Base-by-base conservation (phyloP, 2,329 filamentous ascomycete genomes). In the Claviceps capensis region DNA sequence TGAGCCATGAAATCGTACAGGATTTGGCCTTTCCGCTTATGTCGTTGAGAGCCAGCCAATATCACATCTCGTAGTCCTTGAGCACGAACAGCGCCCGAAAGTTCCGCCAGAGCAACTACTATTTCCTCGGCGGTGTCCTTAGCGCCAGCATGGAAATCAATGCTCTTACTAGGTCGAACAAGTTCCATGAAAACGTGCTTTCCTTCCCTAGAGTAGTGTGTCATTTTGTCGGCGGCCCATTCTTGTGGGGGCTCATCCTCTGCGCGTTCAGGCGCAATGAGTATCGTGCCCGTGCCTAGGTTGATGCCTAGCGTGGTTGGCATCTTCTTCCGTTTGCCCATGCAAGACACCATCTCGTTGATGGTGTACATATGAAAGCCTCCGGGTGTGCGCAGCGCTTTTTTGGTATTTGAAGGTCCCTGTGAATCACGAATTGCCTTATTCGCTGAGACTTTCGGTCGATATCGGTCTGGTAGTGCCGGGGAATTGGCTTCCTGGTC, bases 261-360 rank as follows among this genome's bases (percentile, higher is more conserved):
- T 48, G 82, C 76, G 64, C 86, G 88, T 64, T 94, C 91, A 0
- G 91, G 90, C 0, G 89, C 86, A 60, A 98, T 88, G 68, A 95
- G 82, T 59, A 98, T 94, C 36, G 85, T 80, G 41, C 90, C 90
- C 16, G 88, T 94, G 47, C 85, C 83, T 52, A 93, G 75, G 64
- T 97, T 96, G 62, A 97, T 85, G n/a, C 91, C 91, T 40, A 97
- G 69, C 0, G 88, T 95, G n/a, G 89, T 95, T 1, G 91, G 89
- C 87, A 96, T 93, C 72, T 97, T 97, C 74, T 95, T 95, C 62
- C 87, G 85, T 72, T 95, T 95, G 52, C 91, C 91, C 81, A 95
- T 90, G 45, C 93, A 82, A n/a, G 89, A 91, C 4, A 95, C 81
- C 86, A 95, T 95, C 69, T 97, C 91, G 64, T 90, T 95, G 61